Base-by-base conservation (phyloP, 2,329 filamentous ascomycete genomes). In the Pseudogymnoascus sp. region DNA sequence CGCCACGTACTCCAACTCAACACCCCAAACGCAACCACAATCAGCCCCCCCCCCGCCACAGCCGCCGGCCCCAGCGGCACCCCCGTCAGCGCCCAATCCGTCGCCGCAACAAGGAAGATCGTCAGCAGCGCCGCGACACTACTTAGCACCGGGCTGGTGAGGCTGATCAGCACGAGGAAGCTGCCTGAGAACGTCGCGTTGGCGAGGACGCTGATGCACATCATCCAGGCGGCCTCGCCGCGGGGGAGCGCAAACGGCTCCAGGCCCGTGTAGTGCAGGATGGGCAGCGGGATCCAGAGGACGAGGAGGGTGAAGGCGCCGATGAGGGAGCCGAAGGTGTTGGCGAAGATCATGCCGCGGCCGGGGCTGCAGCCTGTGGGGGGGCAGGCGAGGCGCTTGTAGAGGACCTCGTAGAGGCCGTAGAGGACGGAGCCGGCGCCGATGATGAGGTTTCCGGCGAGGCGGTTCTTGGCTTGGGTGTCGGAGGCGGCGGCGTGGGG, bases 301-400 rank as follows among this genome's bases (percentile, higher is more conserved):
- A 97, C 89, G 0, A 84, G 77, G 26, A 97, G 76, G 0, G 95
- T 99, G 74, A 97, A 97, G 6, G 80, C 71, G 2, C 95, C 95
- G 67, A 99, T 95, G 73, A 93, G 79, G 67, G 87, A 90, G 62
- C 91, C 95, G 71, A 97, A 95, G 0, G 90, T 88, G 74, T 96
- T 97, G 71, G 95, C 93, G 70, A 99, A 97, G 65, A 97, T 87
- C 81, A 96, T 95, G 69, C 92, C 93, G n/a, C 93, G 86, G n/a
- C 84, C 86, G 0, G 95, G 85, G 47, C 85, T 88, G 62, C 87
- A 90, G 60, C 92, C 93, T 6, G 59, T 26, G 0, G 95, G 95
- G 10, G 95, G 95, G 73, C 95, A 99, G 13, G 93, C 93, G 65
- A 87, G 87, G 65, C 88, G 87, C 80, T 99, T 99, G 79, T 99